Conservation (phyloP, 805 yeast genomes). For the Hanseniaspora jakobsenii region DNA sequence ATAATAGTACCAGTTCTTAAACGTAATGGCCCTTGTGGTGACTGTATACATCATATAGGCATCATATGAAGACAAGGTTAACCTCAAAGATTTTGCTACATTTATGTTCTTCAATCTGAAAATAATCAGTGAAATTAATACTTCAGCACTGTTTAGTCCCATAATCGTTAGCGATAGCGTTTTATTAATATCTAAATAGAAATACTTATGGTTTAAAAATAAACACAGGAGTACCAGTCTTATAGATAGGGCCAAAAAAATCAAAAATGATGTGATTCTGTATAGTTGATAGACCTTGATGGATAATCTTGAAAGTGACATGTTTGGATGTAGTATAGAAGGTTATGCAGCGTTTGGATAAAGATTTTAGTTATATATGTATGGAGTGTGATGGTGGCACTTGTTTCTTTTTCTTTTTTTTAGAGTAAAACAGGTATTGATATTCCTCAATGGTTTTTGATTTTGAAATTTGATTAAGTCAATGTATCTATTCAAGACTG, state of each 20-base stretch:
- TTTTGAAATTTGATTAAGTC: too few species aligned
- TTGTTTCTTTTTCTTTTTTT: too few species aligned
- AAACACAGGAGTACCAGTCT: constrained; percentile 3
- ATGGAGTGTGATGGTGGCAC: too few species aligned
- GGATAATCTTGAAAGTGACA: constrained; percentile 7
- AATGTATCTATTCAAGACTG: too few species aligned
- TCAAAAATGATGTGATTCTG: constrained; percentile 6
- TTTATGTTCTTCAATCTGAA: constrained; percentile 4
- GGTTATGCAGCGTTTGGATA: too few species aligned
- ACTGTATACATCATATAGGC: not conserved
- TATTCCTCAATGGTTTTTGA: too few species aligned
- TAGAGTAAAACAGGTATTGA: too few species aligned
- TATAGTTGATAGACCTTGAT: constrained; percentile 4
- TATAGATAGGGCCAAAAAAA: constrained; percentile 2
- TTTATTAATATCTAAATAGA: constrained; percentile 7
- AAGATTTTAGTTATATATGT: too few species aligned
- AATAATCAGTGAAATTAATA: not conserved
- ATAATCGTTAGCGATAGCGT: not conserved
- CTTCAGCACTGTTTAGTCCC: not conserved
- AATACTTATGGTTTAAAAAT: constrained; percentile 11
- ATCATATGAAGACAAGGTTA: not conserved
- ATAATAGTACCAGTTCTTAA: constrained; percentile 14
- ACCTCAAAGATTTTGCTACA: not conserved
- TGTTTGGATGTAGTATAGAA: not conserved
- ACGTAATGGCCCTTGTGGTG: not conserved